phyloP scores from a whole-genome alignment of 768 basidiomycete species.

The Hericium coralloides region DNA sequence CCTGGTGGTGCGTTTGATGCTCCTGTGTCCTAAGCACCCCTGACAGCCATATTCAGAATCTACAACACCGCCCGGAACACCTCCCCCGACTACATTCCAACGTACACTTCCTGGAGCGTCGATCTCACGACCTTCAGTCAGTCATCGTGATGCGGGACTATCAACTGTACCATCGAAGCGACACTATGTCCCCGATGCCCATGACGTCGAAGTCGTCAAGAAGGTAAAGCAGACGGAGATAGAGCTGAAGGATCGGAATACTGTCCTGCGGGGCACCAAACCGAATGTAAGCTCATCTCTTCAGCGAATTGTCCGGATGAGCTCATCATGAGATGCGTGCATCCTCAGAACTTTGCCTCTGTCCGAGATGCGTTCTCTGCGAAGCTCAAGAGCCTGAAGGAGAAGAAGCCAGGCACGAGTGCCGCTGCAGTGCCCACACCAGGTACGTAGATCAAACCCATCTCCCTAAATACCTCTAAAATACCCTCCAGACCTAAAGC shows the following conservation, averaged over 20 bases:
- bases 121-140: conserved; percentile 10
- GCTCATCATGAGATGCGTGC: background rate
- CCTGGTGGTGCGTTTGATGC: conserved; percentile 11
- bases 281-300: conserved; percentile 51
- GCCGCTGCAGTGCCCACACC: conserved; percentile 29
- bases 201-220: conserved; percentile 82
- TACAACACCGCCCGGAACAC: conserved; percentile 55
- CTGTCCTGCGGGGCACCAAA: conserved; percentile 76
- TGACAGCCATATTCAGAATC: conserved; percentile 26
- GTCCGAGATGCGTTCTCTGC: conserved; percentile 60
- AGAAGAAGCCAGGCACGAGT: conserved; percentile 44
- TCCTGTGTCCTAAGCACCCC: conserved; percentile 25
- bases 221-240: conserved; percentile 68
- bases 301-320: background rate
- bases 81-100: conserved; percentile 20
- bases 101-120: conserved; percentile 3
- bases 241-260: conserved; percentile 76
- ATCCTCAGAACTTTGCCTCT: conserved; percentile 68
- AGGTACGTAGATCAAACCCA: conserved; percentile 16
- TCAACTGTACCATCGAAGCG: conserved; percentile 52
- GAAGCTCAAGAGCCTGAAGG: conserved; percentile 71
- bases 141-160: conserved; percentile 12
- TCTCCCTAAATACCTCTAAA: background rate
- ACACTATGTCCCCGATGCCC: conserved; percentile 67
- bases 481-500: conserved; percentile 37